Conservation (phyloP, 257 asterid genomes). For the Ilex aquifolium region DNA sequence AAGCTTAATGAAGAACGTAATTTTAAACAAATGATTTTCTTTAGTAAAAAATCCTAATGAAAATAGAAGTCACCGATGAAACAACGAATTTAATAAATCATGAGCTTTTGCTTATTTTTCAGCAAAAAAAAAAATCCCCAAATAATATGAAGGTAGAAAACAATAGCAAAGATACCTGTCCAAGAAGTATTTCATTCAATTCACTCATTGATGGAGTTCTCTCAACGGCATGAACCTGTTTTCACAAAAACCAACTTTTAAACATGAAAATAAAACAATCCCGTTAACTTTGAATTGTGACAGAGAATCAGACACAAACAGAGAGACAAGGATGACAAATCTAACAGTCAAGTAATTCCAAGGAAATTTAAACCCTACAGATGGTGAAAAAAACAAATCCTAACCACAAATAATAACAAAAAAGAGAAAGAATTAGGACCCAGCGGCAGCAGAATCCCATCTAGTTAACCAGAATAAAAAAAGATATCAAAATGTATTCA, state of each 20-base stretch:
- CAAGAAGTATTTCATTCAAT: constrained; percentile 88
- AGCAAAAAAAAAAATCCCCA: background rate
- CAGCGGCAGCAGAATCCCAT: too few species aligned
- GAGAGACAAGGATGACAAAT: background rate
- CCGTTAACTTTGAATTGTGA: background rate
- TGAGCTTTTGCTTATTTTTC: background rate
- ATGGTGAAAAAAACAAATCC: too few species aligned
- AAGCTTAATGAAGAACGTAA: too few species aligned
- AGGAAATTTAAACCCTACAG: too few species aligned
- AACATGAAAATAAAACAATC: constrained; percentile 3
- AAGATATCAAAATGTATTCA: too few species aligned
- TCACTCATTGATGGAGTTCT: constrained; percentile 99
- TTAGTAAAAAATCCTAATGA: too few species aligned
- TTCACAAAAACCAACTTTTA: constrained; percentile 15
- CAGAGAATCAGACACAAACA: background rate
- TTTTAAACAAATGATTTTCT: too few species aligned
- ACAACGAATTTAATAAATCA: constrained; percentile 6
- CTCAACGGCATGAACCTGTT: constrained; percentile 92
- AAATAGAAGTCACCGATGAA: background rate
- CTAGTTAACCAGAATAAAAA: too few species aligned
- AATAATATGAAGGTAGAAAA: constrained; percentile 1
- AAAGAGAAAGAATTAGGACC: too few species aligned
- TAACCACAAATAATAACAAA: too few species aligned
- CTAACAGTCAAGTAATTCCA: too few species aligned
- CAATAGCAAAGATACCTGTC: constrained; percentile 61